Evolutionary conservation across 495 filamentous ascomycete species (phyloP).

Genomic region (Penicillium fimorum): DNA sequence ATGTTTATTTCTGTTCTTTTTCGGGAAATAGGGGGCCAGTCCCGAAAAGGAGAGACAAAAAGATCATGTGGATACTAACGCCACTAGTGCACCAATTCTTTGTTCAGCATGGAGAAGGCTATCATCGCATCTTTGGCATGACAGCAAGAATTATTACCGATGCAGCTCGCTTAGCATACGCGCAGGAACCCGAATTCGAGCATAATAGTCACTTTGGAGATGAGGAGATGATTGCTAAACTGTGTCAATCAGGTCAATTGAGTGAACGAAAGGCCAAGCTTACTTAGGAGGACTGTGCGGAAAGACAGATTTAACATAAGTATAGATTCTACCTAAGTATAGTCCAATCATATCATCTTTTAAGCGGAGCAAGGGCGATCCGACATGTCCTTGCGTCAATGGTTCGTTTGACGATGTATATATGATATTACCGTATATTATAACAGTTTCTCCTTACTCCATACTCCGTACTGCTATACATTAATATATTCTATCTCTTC

Average conservation of each 20-base stretch:
- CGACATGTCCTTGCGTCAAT: conserved; percentile 12
- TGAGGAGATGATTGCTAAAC: conserved; percentile 65
- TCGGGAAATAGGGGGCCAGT: neutral
- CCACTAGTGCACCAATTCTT: conserved; percentile 79
- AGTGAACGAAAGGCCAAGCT: conserved; percentile 54
- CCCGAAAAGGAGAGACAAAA: neutral
- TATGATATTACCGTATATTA: neutral
- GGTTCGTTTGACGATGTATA: conserved; percentile 11
- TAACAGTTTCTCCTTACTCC: neutral
- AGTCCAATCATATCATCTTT: conserved; percentile 3
- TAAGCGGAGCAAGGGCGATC: conserved; percentile 9
- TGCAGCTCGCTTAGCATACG: conserved; percentile 79
- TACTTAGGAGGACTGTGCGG: conserved; percentile 22
- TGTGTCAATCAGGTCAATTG: conserved; percentile 62
- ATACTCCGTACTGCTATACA: too few relatives aligned
- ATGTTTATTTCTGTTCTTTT: neutral
- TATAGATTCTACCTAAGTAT: too few relatives aligned
- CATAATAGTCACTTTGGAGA: conserved; percentile 79
- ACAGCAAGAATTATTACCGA: conserved; percentile 87
- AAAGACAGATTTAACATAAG: neutral
- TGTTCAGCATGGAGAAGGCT: conserved; percentile 56
- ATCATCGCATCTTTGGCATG: conserved; percentile 88
- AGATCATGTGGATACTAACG: conserved; percentile 1
- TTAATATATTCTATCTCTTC: neutral
- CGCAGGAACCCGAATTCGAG: conserved; percentile 76